Conservation (phyloP, 116 monocot species). For the Papilionanthe hybrid region DNA sequence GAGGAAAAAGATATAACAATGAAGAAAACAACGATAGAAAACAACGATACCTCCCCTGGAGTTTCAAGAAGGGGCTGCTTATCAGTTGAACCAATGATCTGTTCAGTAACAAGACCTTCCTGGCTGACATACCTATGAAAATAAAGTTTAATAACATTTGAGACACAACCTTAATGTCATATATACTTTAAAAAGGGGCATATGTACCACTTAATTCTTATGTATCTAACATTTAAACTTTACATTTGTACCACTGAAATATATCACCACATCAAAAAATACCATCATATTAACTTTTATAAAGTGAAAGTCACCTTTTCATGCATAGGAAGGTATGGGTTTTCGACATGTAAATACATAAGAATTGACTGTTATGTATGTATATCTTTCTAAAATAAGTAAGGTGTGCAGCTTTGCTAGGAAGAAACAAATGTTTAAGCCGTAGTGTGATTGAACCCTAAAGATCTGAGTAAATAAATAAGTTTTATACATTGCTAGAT, state of each 20-base stretch:
- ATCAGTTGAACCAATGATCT: slow-evolving; percentile 66
- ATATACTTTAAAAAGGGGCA: neutral
- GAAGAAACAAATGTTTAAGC: neutral
- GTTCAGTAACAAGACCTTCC: slow-evolving; percentile 42
- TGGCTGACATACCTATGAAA: slow-evolving; percentile 46
- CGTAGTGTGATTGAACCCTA: neutral
- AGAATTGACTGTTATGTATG: too few species aligned
- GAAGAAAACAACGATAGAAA: slow-evolving; percentile 11
- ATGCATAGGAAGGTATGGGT: too few species aligned
- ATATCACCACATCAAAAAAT: too few species aligned
- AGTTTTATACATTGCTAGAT: neutral
- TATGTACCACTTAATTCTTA: too few species aligned
- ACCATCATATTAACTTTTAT: too few species aligned
- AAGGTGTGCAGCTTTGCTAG: neutral
- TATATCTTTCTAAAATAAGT: neutral
- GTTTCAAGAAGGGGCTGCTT: slow-evolving; percentile 88
- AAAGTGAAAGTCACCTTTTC: too few species aligned
- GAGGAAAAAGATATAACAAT: neutral
- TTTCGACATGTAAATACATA: too few species aligned
- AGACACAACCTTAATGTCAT: neutral
- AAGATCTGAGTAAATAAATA: too few species aligned
- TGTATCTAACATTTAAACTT: too few species aligned
- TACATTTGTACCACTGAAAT: too few species aligned
- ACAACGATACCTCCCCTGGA: slow-evolving; percentile 72
- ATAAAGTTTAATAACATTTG: neutral